These are phyloP conservation scores for Ascochyta clinopodiicola DNA, from an alignment of 2,329 filamentous ascomycete species.

Conservation along the genomic window DNA sequence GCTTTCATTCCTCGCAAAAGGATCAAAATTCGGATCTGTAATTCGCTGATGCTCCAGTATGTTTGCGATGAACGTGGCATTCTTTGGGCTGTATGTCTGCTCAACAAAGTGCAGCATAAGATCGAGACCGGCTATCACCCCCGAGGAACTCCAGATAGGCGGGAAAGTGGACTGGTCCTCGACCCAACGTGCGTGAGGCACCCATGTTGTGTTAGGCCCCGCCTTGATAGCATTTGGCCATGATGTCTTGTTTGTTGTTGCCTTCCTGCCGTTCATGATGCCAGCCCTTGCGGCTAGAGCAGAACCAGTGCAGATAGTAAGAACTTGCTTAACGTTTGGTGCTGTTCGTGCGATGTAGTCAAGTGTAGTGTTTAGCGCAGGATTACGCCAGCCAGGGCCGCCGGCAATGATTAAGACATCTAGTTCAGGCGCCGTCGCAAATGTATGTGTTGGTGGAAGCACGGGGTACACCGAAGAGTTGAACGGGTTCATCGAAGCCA, in stretches of 20 bases:
- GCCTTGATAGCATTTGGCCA: conserved; percentile 51
- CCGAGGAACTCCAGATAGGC: conserved; percentile 66
- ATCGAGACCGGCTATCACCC: conserved; percentile 68
- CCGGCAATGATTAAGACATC: conserved; percentile 72
- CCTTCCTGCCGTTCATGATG: conserved; percentile 61
- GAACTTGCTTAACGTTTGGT: conserved; percentile 60
- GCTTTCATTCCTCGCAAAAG: conserved; percentile 55
- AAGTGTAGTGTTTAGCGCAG: conserved; percentile 44
- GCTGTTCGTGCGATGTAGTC: conserved; percentile 57
- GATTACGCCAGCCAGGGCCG: conserved; percentile 56
- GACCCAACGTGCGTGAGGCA: conserved; percentile 67
- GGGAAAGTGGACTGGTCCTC: conserved; percentile 60
- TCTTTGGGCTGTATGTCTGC: conserved; percentile 59
- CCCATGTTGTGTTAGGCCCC: conserved; percentile 63
- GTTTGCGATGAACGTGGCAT: conserved; percentile 58
- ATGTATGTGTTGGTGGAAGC: conserved; percentile 60
- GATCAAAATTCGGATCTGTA: conserved; percentile 58
- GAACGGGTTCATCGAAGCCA: conserved; percentile 31
- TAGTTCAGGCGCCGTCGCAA: conserved; percentile 57
- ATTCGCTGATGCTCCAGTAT: conserved; percentile 65
- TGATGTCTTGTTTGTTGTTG: conserved; percentile 52
- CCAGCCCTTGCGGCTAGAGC: conserved; percentile 64
- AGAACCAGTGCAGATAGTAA: conserved; percentile 71
- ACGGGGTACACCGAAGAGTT: conserved; percentile 43
- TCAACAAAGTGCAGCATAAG: conserved; percentile 63